These are phyloP conservation scores for Apiotrichum siamense DNA, from an alignment of 1,284 basidiomycete genomes.

Conservation along the genomic window DNA sequence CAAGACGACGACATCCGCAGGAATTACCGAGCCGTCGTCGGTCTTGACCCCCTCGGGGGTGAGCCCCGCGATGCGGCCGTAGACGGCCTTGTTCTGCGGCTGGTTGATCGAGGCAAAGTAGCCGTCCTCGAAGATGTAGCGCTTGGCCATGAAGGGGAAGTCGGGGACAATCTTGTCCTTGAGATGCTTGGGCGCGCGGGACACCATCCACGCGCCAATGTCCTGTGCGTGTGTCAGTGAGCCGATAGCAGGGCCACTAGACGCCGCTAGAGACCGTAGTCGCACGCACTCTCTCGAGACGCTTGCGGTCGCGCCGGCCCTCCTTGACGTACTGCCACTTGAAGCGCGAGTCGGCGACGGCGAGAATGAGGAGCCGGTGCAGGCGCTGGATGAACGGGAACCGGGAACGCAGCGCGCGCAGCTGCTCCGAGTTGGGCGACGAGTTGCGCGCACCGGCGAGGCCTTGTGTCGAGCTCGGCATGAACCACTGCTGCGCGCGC, in stretches of 20 bases:
- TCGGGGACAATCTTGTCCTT: conserved; percentile 15
- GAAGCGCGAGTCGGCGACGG: conserved; percentile 9
- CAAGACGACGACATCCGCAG: conserved; percentile 17
- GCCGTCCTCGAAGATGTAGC: conserved; percentile 18
- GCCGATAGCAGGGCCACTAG: neutral
- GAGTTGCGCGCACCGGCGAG: conserved; percentile 8
- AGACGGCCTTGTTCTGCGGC: conserved; percentile 9
- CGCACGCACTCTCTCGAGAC: conserved; percentile 4
- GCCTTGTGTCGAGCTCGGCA: conserved; percentile 9
- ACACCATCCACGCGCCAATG: conserved; percentile 10
- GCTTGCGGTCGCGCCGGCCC: conserved; percentile 9
- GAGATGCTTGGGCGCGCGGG: conserved; percentile 10
- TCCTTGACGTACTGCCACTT: conserved; percentile 13
- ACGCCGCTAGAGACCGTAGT: too few species aligned
- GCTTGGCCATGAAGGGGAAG: conserved; percentile 7
- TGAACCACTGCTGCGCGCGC: conserved; percentile 16
- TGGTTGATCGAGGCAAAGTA: conserved; percentile 19
- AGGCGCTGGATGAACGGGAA: conserved; percentile 12
- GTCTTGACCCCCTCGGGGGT: conserved; percentile 6
- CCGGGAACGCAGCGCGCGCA: conserved; percentile 3
- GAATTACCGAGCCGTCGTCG: conserved; percentile 14
- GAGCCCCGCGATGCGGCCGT: conserved; percentile 14
- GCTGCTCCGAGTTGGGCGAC: conserved; percentile 7
- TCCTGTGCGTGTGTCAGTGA: neutral
- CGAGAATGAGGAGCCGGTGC: conserved; percentile 10